Evolutionary conservation across 1,139 yeast species (phyloP).

Genomic region (Geotrichum macrosporum): DNA sequence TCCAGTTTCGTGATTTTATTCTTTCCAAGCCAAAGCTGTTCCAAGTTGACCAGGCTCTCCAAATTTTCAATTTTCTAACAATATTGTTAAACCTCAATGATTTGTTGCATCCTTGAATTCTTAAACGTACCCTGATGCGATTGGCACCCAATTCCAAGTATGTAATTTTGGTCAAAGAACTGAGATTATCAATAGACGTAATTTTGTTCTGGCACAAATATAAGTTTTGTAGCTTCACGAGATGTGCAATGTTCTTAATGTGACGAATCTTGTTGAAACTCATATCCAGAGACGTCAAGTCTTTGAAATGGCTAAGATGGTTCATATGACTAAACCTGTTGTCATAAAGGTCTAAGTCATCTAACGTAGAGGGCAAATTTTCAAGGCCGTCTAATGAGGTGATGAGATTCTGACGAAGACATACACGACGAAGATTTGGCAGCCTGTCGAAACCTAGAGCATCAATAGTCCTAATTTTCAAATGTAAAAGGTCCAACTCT

Average conservation of each 20-base stretch:
- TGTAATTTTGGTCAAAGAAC: constrained; percentile 52
- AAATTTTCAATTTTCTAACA: constrained; percentile 53
- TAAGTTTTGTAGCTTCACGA: constrained; percentile 59
- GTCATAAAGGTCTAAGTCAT: constrained; percentile 85
- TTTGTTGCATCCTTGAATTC: no score
- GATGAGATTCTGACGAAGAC: constrained; percentile 80
- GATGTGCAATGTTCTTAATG: constrained; percentile 69
- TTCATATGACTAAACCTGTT: constrained; percentile 82
- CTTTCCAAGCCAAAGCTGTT: constrained; percentile 90
- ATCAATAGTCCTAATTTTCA: constrained; percentile 65
- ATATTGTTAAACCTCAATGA: no score
- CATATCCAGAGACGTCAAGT: constrained; percentile 64
- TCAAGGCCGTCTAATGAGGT: constrained; percentile 69
- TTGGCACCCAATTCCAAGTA: constrained; percentile 93
- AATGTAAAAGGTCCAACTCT: constrained; percentile 70
- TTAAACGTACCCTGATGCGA: constrained; percentile 50
- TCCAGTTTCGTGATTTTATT: constrained; percentile 66
- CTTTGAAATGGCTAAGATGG: constrained; percentile 55
- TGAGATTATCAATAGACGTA: constrained; percentile 62
- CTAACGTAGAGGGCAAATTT: constrained; percentile 54
- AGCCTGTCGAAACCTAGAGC: constrained; percentile 51
- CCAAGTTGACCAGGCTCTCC: constrained; percentile 50
- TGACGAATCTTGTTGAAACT: constrained; percentile 88
- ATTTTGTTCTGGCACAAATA: constrained; percentile 90
- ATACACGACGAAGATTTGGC: constrained; percentile 38